A percentile compares a stretch with the other conserved stretches of the same genome.
These are phyloP conservation scores for Aspergillus sparsus DNA, from an alignment of 495 filamentous ascomycete species.

Conservation along the genomic window DNA sequence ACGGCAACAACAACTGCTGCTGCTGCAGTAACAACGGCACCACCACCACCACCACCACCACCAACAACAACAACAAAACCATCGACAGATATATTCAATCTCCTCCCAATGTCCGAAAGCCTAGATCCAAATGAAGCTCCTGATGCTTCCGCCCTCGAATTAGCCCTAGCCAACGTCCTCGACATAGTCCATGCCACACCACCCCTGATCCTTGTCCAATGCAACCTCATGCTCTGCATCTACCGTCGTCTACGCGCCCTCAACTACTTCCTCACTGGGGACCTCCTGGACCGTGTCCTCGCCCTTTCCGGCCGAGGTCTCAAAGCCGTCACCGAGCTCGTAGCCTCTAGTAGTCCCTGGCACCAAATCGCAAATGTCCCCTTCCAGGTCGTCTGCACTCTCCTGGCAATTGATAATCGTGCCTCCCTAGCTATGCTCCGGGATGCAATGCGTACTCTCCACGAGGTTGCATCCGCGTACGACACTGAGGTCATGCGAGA, in stretches of 20 bases:
- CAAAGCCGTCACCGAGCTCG: slow-evolving; percentile 42
- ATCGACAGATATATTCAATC: slow-evolving; percentile 39
- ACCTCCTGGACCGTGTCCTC: slow-evolving; percentile 41
- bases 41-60: too few relatives aligned
- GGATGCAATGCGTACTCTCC: slow-evolving; percentile 53
- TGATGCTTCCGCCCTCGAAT: slow-evolving; percentile 39
- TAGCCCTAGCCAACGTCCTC: slow-evolving; percentile 39
- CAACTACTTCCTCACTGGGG: slow-evolving; percentile 38
- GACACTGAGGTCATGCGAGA: slow-evolving; percentile 52
- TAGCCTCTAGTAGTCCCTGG: slow-evolving; percentile 46
- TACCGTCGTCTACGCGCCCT: slow-evolving; percentile 52
- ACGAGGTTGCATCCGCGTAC: slow-evolving; percentile 45
- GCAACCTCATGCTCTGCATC: slow-evolving; percentile 55
- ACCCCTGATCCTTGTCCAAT: slow-evolving; percentile 46
- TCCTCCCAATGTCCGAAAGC: slow-evolving; percentile 48
- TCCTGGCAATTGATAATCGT: slow-evolving; percentile 53
- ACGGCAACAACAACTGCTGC: neutral
- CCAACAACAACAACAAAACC: slow-evolving; percentile 1
- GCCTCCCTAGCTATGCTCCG: slow-evolving; percentile 47
- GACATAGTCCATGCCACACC: slow-evolving; percentile 40
- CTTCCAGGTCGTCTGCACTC: slow-evolving; percentile 56
- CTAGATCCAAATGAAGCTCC: slow-evolving; percentile 44
- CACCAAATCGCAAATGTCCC: slow-evolving; percentile 56
- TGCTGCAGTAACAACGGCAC: too few relatives aligned
- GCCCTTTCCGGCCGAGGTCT: slow-evolving; percentile 36